Conservation (phyloP, 371 early-diverging fungal species). For the Rhizopus delemar region DNA sequence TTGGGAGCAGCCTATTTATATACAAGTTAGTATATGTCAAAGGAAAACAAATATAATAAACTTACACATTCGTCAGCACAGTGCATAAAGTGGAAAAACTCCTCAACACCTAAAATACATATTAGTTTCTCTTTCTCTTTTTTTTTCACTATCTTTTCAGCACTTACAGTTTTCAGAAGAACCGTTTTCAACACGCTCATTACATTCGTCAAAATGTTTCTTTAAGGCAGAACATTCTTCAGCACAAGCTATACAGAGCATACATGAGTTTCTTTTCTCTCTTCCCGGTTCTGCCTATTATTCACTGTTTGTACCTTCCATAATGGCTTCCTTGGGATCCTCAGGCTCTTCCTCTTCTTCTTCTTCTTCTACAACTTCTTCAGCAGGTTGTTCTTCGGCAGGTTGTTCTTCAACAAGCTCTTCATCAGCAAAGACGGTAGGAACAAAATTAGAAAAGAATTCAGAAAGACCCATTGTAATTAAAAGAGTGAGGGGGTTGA, state of each 20-base stretch:
- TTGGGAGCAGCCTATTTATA: slow-evolving; percentile 48
- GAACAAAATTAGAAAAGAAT: slow-evolving; percentile 50
- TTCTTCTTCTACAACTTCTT: slow-evolving; percentile 25
- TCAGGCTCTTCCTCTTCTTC: slow-evolving; percentile 44
- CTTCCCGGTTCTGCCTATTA: background rate
- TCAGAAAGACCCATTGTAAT: slow-evolving; percentile 51
- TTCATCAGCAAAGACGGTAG: slow-evolving; percentile 52
- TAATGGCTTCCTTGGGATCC: slow-evolving; percentile 51
- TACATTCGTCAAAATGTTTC: slow-evolving; percentile 59
- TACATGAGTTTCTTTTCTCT: background rate
- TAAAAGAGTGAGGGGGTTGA: slow-evolving; percentile 5
- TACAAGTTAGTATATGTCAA: background rate
- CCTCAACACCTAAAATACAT: slow-evolving; percentile 49
- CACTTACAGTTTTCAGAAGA: slow-evolving; percentile 54
- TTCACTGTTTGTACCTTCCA: slow-evolving; percentile 38
- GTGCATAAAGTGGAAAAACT: slow-evolving; percentile 63
- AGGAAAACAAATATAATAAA: slow-evolving; percentile 7
- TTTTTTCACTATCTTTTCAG: background rate
- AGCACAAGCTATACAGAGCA: slow-evolving; percentile 37
- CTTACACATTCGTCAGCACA: slow-evolving; percentile 62
- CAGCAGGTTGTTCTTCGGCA: slow-evolving; percentile 25
- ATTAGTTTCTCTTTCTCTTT: background rate
- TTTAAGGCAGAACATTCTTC: slow-evolving; percentile 50
- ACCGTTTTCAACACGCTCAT: slow-evolving; percentile 59
- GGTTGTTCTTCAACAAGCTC: slow-evolving; percentile 28